phyloP scores from a whole-genome alignment of 768 basidiomycete genomes.

The Panaeolus papilionaceus region DNA sequence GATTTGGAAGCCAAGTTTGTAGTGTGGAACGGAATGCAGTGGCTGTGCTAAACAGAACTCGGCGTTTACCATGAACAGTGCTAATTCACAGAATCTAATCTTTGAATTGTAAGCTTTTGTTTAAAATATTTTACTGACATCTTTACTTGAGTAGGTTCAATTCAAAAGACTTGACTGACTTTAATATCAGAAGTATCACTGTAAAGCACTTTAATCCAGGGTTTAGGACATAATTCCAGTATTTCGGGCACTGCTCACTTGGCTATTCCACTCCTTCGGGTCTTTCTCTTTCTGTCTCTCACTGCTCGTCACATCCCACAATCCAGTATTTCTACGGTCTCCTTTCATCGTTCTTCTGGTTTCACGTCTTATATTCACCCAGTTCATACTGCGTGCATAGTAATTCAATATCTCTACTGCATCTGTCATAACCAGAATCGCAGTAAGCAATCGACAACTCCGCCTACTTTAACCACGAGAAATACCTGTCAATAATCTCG shows the following conservation, averaged over 20 bases:
- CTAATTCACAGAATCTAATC: background rate
- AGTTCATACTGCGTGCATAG: background rate
- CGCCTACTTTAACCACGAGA: conserved; percentile 6
- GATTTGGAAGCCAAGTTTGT: no score
- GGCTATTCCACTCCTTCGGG: conserved; percentile 49
- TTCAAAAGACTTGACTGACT: background rate
- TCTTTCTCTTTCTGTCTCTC: conserved; percentile 37
- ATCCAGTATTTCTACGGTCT: conserved; percentile 21
- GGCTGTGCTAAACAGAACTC: background rate
- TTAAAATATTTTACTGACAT: background rate
- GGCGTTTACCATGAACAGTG: background rate
- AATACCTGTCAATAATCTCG: background rate
- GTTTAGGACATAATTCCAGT: conserved; percentile 19
- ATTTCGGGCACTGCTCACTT: conserved; percentile 33
- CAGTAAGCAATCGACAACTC: background rate
- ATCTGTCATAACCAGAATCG: background rate
- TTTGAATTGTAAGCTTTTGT: background rate
- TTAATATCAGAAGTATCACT: background rate
- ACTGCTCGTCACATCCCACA: conserved; percentile 24
- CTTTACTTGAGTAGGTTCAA: background rate
- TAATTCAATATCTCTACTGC: background rate
- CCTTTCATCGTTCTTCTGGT: conserved; percentile 20
- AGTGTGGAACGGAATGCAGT: background rate
- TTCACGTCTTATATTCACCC: conserved; percentile 9
- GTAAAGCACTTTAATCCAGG: conserved; percentile 2